A percentile compares a stretch with the other conserved stretches of the same genome.
phyloP scores from a whole-genome alignment of 2,329 filamentous ascomycete genomes.

The Zalaria obscura region DNA sequence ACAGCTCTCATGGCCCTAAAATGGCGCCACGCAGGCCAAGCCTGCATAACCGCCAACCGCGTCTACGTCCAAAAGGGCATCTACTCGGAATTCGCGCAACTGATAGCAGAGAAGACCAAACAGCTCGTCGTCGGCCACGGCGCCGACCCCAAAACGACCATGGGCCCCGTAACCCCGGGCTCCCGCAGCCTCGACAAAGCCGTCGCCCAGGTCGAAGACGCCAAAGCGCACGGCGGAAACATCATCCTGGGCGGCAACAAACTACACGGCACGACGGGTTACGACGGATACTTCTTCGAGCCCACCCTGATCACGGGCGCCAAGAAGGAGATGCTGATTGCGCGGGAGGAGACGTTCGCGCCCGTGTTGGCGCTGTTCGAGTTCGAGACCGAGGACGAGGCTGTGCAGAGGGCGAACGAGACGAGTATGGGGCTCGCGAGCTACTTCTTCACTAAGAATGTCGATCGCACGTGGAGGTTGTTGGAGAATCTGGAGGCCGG shows the following conservation, averaged over 20 bases:
- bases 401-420: slow-evolving; percentile 43
- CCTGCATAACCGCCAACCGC: slow-evolving; percentile 51
- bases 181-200: slow-evolving; percentile 42
- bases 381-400: slow-evolving; percentile 54
- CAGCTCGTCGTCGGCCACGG: slow-evolving; percentile 49
- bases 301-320: slow-evolving; percentile 50
- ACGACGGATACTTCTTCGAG: slow-evolving; percentile 53
- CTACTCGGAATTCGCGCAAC: slow-evolving; percentile 44
- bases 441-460: slow-evolving; percentile 55
- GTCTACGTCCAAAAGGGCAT: slow-evolving; percentile 51
- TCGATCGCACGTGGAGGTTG: slow-evolving; percentile 51
- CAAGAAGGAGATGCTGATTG: slow-evolving; percentile 41
- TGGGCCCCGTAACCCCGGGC: slow-evolving; percentile 44
- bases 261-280: slow-evolving; percentile 22
- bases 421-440: slow-evolving; percentile 51
- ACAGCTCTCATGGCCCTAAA: slow-evolving; percentile 33
- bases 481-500: slow-evolving; percentile 54
- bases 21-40: slow-evolving; percentile 48
- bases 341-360: slow-evolving; percentile 50
- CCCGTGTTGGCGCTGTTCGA: slow-evolving; percentile 49
- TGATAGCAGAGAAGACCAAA: slow-evolving; percentile 38
- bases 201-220: slow-evolving; percentile 47
- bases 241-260: slow-evolving; percentile 47
- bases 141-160: slow-evolving; percentile 38
- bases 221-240: slow-evolving; percentile 46